phyloP scores from a whole-genome alignment of 495 filamentous ascomycete genomes.

The Aspergillus hancockii region DNA sequence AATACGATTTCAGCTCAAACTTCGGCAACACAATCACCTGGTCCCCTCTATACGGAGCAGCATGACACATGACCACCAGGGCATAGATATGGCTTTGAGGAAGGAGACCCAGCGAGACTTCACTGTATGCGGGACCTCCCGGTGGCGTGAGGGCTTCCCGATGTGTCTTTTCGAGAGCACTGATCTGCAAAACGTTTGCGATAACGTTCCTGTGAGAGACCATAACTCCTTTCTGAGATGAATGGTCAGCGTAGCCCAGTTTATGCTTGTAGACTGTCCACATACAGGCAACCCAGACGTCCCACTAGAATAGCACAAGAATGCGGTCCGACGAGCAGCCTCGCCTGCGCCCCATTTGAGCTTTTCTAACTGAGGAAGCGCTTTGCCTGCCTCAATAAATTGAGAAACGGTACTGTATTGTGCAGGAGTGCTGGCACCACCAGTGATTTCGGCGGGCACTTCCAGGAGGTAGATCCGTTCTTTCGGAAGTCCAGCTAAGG shows the following conservation, averaged over 20 bases:
- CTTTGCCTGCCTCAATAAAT: conserved; percentile 63
- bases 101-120: conserved; percentile 70
- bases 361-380: conserved; percentile 61
- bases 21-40: conserved; percentile 78
- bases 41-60: conserved; percentile 72
- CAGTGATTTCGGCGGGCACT: conserved; percentile 55
- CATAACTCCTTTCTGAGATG: conserved; percentile 84
- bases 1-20: conserved; percentile 69
- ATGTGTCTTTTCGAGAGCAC: conserved; percentile 52
- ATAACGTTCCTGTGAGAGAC: conserved; percentile 89
- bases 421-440: conserved; percentile 43
- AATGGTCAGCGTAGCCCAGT: not conserved
- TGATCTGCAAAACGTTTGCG: conserved; percentile 71
- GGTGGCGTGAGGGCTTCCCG: conserved; percentile 39
- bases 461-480: conserved; percentile 75
- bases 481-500: conserved; percentile 65
- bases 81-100: conserved; percentile 88
- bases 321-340: conserved; percentile 73
- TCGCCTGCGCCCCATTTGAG: conserved; percentile 74
- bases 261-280: conserved; percentile 2
- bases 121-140: conserved; percentile 45
- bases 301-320: conserved; percentile 86
- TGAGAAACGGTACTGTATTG: conserved; percentile 72
- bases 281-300: conserved; percentile 82
- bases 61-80: conserved; percentile 74